These are phyloP conservation scores for Dendrobium officinale DNA, from an alignment of 106 monocot genomes.

Conservation along the genomic window DNA sequence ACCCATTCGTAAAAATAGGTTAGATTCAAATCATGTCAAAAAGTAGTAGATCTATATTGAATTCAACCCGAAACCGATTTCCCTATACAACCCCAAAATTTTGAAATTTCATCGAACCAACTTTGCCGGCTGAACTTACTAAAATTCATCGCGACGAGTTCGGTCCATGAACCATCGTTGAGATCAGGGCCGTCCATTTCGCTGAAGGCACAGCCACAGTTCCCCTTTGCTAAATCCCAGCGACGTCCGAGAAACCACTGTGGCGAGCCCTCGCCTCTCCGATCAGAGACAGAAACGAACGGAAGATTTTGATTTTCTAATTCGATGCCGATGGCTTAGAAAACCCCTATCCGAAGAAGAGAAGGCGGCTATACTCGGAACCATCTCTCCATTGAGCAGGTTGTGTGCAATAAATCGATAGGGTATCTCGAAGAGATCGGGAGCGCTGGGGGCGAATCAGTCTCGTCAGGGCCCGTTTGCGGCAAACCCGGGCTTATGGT, in stretches of 20 bases:
- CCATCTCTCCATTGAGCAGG: background rate
- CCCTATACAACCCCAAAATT: too few relatives aligned
- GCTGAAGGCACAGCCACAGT: background rate
- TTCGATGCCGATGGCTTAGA: background rate
- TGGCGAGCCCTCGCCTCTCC: background rate
- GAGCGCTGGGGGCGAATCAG: conserved; percentile 92
- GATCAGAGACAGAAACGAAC: background rate
- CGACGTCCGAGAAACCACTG: background rate
- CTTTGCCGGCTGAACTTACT: too few relatives aligned
- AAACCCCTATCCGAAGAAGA: background rate
- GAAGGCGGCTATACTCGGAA: background rate
- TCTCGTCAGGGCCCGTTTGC: conserved; percentile 52
- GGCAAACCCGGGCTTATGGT: conserved; percentile 36
- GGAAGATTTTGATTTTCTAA: background rate
- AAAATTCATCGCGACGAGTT: too few relatives aligned
- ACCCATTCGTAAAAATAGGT: too few relatives aligned
- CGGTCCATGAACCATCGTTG: background rate
- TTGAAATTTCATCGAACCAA: too few relatives aligned
- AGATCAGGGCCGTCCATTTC: conserved; percentile 7
- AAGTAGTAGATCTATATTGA: too few relatives aligned
- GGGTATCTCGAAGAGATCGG: conserved; percentile 24
- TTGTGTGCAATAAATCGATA: background rate
- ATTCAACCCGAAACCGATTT: too few relatives aligned
- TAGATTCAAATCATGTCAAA: too few relatives aligned
- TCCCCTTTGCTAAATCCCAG: background rate